Evolutionary conservation across 2,329 filamentous ascomycete species (phyloP), one percentile per base, ranked within the genome.

Genomic region (Berkeleyomyces rouxiae): DNA sequence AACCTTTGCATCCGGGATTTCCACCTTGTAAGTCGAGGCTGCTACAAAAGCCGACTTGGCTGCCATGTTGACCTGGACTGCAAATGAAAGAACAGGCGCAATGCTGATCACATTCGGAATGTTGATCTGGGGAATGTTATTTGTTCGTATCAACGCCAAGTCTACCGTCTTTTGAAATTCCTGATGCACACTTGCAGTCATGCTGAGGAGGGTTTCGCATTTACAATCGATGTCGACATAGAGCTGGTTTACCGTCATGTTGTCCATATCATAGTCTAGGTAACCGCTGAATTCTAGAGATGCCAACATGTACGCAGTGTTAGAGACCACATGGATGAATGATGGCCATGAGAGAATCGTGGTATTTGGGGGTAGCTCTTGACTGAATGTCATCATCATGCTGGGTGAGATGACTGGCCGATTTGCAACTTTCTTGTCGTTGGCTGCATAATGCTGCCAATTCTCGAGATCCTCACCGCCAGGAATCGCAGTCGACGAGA

Each of bases 71-170:
- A 44, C 63, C 10, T 49, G 33, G 16, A 64, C 47, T 9, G 58
- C n/a, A 61, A 64, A 58, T 9, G 40, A 33, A 11, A 64, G 51
- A 55, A 42, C 42, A 4, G 63, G 58, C 4, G 40, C 47, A 49
- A 64, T 61, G 9, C 40, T 47, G 9, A 64, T 16, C 36, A 64
- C 53, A 42, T 51, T 46, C n/a, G 63, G 59, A n/a, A 64, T 64
- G 16, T 33, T 58, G 33, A 64, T 43, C 23, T 51, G 42, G 10
- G 59, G 49, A 37, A 61, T 58, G 33, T 61, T 37, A 11, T 11
- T 51, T 39, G 44, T 44, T 6, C 13, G 51, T 2, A 53, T 36
- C 6, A 59, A 59, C 13, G 62, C 47, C 44, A 64, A 61, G 33
- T 44, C 31, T 10, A 61, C 23, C 1, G 36, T 7, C 10, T 58